Evolutionary conservation across 2,329 filamentous ascomycete genomes (phyloP), one percentile per base, ranked within the genome.

Genomic region (Cercospora berteroae): DNA sequence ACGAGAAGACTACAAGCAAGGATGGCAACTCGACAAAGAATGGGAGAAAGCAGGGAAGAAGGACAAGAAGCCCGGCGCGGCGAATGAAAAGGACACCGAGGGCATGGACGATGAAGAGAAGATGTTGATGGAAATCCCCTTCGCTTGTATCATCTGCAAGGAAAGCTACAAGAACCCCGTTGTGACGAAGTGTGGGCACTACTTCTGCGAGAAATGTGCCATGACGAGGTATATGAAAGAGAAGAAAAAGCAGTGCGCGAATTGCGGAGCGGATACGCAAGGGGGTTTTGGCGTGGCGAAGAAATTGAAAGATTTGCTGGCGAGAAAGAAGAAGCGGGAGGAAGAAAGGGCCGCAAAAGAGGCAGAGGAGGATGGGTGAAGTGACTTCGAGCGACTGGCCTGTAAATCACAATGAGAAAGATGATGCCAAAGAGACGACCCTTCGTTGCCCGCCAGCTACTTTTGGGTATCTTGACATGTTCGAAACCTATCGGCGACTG

Each of bases 21-120:
- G 95, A 2, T 99, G 95, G 95, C 93, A 98, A 78, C 84, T 99
- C 4, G 95, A 99, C 79, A 86, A 87, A 62, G 94, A 98, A 59
- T 99, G 95, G 95, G 95, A 99, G 77, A 90, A 87, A 39, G 88
- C 89, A 2, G 91, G 88, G 6, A 94, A 91, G 75, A 89, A 87
- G 56, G 73, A 74, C 63, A 83, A 87, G 74, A 82, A 82, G 6
- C 75, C 74, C 5, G 84, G 83, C 10, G 86, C 87, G 27, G 88
- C 84, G 71, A 82, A 85, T 4, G 80, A 79, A 25, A 74, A 77
- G 8, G 84, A 84, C 1, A 60, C 63, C 13, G 82, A 84, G 1
- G 81, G 84, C 12, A 80, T 86, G 39, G 82, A 82, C 3, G 84
- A 88, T 0, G 91, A 94, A 60, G 88, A 90, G 55, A 89, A 88